Base-by-base conservation (phyloP, 2,329 filamentous ascomycete genomes). In the Ilyonectria mors-panacis region DNA sequence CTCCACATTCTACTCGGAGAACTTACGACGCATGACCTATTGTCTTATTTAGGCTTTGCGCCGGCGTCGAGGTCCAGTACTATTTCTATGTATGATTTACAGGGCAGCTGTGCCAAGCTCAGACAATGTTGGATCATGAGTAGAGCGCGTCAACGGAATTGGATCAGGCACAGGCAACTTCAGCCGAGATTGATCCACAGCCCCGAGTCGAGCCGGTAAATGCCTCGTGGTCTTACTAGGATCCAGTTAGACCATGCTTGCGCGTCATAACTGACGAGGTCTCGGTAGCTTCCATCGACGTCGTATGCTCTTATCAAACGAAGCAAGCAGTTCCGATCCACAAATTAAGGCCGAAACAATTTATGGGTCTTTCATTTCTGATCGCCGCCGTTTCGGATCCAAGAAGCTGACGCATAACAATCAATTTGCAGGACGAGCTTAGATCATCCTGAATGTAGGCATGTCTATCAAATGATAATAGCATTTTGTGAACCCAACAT, bases 11-110 rank as follows among this genome's bases (percentile, higher is more conserved):
- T 19, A n/a, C 50, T 17, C 47, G 21, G 19, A 33, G 4, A 53
- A 35, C 50, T 53, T 53, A 53, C 50, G 50, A 53, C n/a, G 33
- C 50, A 21, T 19, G 50, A 33, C 50, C 50, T 19, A 19, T 21
- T 53, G 10, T 53, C 4, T 35, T 3, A 6, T 53, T 35, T 13
- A 35, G 50, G 39, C 15, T 8, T 42, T 42, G 39, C 39, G 39
- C 39, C 39, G 39, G 30, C 30, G 12, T 33, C 30, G 8, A 42
- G 39, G 17, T 7, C 39, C 17, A n/a, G 39, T 42, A n/a, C 39
- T 42, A 19, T 17, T 42, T 17, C n/a, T 42, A 42, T 42, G n/a
- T 42, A n/a, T 42, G 15, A n/a, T 42, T 17, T 19, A 8, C 39
- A n/a, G 30, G 8, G n/a, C 39, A 42, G 15, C 15, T n/a, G 5